These are phyloP conservation scores for Diplodia mutila DNA, from an alignment of 2,329 filamentous ascomycete species.

Conservation along the genomic window DNA sequence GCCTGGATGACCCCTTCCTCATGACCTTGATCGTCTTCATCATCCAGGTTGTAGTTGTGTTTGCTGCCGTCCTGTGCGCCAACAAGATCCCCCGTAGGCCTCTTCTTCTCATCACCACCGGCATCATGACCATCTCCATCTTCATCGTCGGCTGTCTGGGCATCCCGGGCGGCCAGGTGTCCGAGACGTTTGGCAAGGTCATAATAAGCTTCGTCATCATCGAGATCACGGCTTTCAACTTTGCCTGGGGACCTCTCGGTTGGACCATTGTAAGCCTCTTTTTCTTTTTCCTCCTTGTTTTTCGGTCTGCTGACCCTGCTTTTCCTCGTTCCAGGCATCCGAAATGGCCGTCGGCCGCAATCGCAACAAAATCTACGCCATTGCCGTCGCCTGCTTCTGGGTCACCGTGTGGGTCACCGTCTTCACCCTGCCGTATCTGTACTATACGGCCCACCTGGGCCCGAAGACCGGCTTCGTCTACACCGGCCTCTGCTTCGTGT, in stretches of 20 bases:
- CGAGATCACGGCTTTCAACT: slow-evolving; percentile 52
- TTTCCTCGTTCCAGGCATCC: slow-evolving; percentile 30
- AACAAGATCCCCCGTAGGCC: slow-evolving; percentile 48
- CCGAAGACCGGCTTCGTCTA: slow-evolving; percentile 24
- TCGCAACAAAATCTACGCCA: slow-evolving; percentile 52
- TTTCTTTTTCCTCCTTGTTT: background rate
- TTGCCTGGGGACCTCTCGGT: slow-evolving; percentile 48
- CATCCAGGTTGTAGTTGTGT: slow-evolving; percentile 50
- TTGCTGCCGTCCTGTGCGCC: slow-evolving; percentile 44
- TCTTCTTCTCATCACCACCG: slow-evolving; percentile 45
- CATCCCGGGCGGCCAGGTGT: slow-evolving; percentile 37
- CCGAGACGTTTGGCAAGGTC: slow-evolving; percentile 42
- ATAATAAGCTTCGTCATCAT: slow-evolving; percentile 50
- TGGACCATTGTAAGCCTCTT: slow-evolving; percentile 43
- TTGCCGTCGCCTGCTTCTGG: slow-evolving; percentile 51
- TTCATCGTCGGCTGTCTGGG: slow-evolving; percentile 50
- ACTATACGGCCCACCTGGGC: slow-evolving; percentile 14
- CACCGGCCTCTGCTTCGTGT: slow-evolving; percentile 21
- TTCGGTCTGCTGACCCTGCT: slow-evolving; percentile 9
- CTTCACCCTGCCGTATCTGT: slow-evolving; percentile 24
- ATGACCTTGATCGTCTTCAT: slow-evolving; percentile 50
- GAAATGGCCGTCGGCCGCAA: slow-evolving; percentile 56
- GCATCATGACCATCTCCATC: slow-evolving; percentile 47
- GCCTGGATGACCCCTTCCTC: slow-evolving; percentile 47
- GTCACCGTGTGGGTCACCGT: slow-evolving; percentile 23